Conservation (phyloP, 192 early-diverging fungal species). For the Linnemannia hyalina region DNA sequence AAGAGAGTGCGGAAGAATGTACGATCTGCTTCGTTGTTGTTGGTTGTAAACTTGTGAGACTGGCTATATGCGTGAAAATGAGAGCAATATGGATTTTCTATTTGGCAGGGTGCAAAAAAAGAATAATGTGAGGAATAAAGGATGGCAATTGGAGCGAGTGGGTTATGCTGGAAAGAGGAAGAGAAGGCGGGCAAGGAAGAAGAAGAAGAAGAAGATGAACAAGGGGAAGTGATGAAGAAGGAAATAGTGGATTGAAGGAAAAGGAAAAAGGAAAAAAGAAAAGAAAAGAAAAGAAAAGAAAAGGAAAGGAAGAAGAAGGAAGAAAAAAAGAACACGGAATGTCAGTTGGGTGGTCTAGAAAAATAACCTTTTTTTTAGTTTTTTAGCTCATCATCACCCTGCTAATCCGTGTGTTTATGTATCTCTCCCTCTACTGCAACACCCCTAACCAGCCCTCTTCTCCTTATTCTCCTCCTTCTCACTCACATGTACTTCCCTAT, state of each 20-base stretch:
- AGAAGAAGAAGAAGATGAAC: neutral
- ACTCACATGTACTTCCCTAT: too few species aligned
- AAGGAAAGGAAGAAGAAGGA: neutral
- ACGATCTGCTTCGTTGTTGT: too few species aligned
- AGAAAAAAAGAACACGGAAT: neutral
- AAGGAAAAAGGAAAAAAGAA: neutral
- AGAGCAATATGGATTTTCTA: too few species aligned
- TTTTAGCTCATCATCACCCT: neutral
- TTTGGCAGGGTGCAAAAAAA: slow-evolving; percentile 1
- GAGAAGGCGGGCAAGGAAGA: neutral
- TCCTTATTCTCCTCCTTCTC: too few species aligned
- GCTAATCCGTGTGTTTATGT: neutral
- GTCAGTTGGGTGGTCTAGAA: neutral
- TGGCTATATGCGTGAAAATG: too few species aligned
- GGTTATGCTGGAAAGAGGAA: neutral
- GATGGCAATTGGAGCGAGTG: neutral
- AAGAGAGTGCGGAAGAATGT: neutral
- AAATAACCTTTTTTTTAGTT: neutral
- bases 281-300: neutral
- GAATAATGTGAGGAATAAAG: slow-evolving; percentile 6
- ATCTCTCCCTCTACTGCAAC: too few species aligned
- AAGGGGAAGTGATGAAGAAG: neutral
- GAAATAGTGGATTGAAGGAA: neutral
- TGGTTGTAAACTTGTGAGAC: too few species aligned
- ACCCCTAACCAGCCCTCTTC: too few species aligned